These are phyloP conservation scores for Brassica incana DNA, from an alignment of 345 rosid species.

Conservation along the genomic window DNA sequence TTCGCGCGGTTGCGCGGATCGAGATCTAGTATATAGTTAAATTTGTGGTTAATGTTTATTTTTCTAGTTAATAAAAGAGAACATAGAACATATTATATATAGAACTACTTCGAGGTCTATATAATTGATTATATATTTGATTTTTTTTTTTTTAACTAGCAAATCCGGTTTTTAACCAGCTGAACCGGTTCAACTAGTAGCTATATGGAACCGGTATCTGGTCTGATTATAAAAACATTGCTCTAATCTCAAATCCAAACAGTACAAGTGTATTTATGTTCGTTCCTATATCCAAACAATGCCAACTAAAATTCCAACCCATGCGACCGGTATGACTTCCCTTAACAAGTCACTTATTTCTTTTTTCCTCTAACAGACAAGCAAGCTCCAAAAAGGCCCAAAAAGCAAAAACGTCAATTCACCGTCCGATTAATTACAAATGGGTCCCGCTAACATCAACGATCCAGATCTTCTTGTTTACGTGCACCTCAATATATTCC, in stretches of 20 bases:
- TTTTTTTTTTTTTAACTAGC: too few species aligned
- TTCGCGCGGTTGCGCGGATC: too few species aligned
- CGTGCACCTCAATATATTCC: not conserved
- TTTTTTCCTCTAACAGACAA: constrained; percentile 36
- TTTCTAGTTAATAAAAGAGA: too few species aligned
- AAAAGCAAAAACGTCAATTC: constrained; percentile 19
- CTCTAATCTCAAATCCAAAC: not conserved
- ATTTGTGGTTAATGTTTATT: too few species aligned
- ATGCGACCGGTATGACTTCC: constrained; percentile 43
- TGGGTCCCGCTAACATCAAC: constrained; percentile 8
- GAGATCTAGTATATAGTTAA: too few species aligned
- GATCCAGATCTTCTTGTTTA: not conserved
- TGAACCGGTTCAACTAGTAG: too few species aligned
- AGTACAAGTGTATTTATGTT: not conserved
- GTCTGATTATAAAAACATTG: too few species aligned
- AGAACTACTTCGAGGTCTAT: too few species aligned
- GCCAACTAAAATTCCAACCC: constrained; percentile 35
- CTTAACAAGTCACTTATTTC: constrained; percentile 41
- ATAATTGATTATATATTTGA: too few species aligned
- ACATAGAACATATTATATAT: too few species aligned
- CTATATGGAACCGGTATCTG: too few species aligned
- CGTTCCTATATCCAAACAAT: constrained; percentile 24
- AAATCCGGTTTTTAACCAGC: too few species aligned
- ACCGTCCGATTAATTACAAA: constrained; percentile 17
- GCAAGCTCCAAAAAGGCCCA: constrained; percentile 16